These are phyloP conservation scores for Boletus insuetus DNA, from an alignment of 768 basidiomycete species.

Conservation along the genomic window DNA sequence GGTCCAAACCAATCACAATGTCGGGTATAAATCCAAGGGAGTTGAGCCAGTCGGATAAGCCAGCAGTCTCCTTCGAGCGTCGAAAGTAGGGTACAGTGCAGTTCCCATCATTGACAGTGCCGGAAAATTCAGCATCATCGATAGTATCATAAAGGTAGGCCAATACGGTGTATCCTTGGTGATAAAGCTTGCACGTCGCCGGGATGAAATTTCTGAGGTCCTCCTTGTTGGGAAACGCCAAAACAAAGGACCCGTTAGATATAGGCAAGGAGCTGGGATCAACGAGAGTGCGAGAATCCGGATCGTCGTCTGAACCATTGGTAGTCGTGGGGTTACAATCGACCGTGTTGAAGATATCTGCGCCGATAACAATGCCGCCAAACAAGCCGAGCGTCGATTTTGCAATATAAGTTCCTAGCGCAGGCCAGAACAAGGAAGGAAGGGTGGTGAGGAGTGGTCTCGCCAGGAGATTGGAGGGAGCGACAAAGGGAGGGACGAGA, in stretches of 20 bases:
- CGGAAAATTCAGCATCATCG: neutral
- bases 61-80: slow-evolving; percentile 5
- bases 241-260: slow-evolving; percentile 28
- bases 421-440: slow-evolving; percentile 25
- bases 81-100: slow-evolving; percentile 19
- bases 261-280: neutral
- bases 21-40: slow-evolving; percentile 28
- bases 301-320: neutral
- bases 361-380: slow-evolving; percentile 39
- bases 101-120: slow-evolving; percentile 10
- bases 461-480: slow-evolving; percentile 33
- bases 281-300: neutral
- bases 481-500: slow-evolving; percentile 61
- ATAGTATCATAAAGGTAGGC: slow-evolving; percentile 31
- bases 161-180: slow-evolving; percentile 29
- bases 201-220: slow-evolving; percentile 35
- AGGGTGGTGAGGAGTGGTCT: slow-evolving; percentile 15
- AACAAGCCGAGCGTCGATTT: slow-evolving; percentile 28
- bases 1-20: slow-evolving; percentile 34
- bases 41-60: slow-evolving; percentile 32
- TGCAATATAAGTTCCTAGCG: slow-evolving; percentile 25
- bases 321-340: neutral
- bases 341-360: slow-evolving; percentile 1
- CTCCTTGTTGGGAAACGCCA: slow-evolving; percentile 34
- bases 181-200: slow-evolving; percentile 36